Conservation (phyloP, 805 yeast genomes). For the Hanseniaspora pseudoguilliermondii region DNA sequence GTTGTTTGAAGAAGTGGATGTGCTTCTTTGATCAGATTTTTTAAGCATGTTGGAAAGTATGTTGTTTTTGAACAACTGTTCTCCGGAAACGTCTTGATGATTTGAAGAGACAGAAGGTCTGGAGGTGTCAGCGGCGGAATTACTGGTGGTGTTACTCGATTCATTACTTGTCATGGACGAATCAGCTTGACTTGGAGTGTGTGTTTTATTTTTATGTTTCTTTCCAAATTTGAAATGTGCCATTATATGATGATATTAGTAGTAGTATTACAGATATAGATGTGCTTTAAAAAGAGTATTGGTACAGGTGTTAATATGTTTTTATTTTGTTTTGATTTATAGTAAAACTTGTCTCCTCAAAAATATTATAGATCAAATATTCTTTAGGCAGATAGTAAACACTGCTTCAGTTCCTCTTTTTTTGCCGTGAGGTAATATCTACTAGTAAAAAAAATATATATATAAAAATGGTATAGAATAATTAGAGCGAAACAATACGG, state of each 20-base stretch:
- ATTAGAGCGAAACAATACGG: too few species aligned
- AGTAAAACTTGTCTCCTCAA: too few species aligned
- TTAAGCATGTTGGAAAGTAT: conserved; percentile 4
- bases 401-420: too few species aligned
- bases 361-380: too few species aligned
- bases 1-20: neutral
- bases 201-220: neutral
- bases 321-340: too few species aligned
- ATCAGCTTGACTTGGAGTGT: neutral
- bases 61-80: conserved; percentile 1
- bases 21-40: neutral
- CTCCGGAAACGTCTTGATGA: neutral
- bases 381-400: too few species aligned
- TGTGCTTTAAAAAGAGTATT: too few species aligned
- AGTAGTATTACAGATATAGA: too few species aligned
- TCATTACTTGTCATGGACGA: neutral
- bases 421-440: too few species aligned
- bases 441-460: too few species aligned
- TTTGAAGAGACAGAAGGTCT: conserved; percentile 2
- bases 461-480: too few species aligned
- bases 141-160: neutral
- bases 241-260: neutral
- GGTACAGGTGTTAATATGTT: too few species aligned
- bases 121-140: neutral
- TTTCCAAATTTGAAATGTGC: conserved; percentile 13